Percentiles rank a stretch among this genome's conserved stretches.
These are phyloP conservation scores for Coniophora puteana DNA, from an alignment of 1,284 basidiomycete species.

Conservation along the genomic window DNA sequence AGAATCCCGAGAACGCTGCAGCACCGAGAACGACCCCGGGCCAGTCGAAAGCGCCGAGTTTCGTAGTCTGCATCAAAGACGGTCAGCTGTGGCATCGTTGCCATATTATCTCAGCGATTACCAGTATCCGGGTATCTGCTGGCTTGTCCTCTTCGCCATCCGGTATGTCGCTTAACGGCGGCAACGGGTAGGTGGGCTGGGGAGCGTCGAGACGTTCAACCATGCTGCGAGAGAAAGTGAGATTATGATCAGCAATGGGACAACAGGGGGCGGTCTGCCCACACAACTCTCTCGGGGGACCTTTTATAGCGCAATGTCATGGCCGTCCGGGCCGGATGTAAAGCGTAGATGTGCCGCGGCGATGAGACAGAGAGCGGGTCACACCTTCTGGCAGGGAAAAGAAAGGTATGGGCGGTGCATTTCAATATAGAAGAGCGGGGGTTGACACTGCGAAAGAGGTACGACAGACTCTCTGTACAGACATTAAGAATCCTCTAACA, in stretches of 20 bases:
- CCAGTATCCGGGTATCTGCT: conserved; percentile 27
- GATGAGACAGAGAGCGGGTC: background rate
- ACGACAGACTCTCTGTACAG: conserved; percentile 19
- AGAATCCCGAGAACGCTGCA: conserved; percentile 71
- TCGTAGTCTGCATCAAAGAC: conserved; percentile 12
- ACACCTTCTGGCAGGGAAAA: background rate
- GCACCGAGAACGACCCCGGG: conserved; percentile 63
- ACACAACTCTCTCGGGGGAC: too few species aligned
- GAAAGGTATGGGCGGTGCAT: conserved; percentile 3
- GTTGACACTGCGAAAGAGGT: too few species aligned
- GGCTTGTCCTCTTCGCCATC: conserved; percentile 53
- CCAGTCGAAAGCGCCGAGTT: conserved; percentile 31
- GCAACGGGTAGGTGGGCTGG: conserved; percentile 38
- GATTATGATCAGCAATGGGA: background rate
- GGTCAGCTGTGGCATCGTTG: conserved; percentile 11
- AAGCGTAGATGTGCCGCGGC: background rate
- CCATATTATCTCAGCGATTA: conserved; percentile 5
- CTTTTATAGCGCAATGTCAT: too few species aligned
- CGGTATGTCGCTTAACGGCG: conserved; percentile 36
- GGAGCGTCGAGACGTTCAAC: conserved; percentile 37
- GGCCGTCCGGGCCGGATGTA: background rate
- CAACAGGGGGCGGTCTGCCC: too few species aligned
- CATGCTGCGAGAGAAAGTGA: too few species aligned
- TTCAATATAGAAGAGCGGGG: too few species aligned
- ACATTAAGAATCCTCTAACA: conserved; percentile 11